Percentiles rank a stretch among this genome's conserved stretches.
Conservation (phyloP, 2,329 filamentous ascomycete genomes). For the Diaporthe ilicicola region DNA sequence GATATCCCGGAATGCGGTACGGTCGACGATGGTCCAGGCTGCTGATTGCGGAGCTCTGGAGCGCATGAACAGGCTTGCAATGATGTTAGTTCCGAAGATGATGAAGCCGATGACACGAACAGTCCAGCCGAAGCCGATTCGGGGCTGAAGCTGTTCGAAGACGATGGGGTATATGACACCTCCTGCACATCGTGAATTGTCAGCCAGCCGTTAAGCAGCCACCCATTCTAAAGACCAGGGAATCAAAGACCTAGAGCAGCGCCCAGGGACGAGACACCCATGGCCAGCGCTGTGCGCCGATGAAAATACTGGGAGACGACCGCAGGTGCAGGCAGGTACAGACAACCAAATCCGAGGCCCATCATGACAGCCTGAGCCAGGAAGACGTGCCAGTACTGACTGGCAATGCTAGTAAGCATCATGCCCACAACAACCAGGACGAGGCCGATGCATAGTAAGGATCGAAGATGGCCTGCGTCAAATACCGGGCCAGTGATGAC, state of each 20-base stretch:
- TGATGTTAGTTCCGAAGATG: constrained; percentile 47
- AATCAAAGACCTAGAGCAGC: constrained; percentile 38
- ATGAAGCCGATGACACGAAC: constrained; percentile 38
- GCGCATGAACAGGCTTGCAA: constrained; percentile 50
- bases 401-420: constrained; percentile 54
- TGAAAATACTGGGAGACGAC: constrained; percentile 51
- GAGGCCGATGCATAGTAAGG: constrained; percentile 46
- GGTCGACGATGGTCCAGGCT: constrained; percentile 45
- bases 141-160: constrained; percentile 35
- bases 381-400: constrained; percentile 53
- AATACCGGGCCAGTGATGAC: constrained; percentile 50
- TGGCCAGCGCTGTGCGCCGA: constrained; percentile 41
- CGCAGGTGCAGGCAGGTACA: constrained; percentile 46
- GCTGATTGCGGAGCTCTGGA: constrained; percentile 41
- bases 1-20: constrained; percentile 46
- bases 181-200: neutral
- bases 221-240: too few relatives aligned
- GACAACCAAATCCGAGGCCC: constrained; percentile 46
- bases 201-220: neutral
- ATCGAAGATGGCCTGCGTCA: constrained; percentile 51
- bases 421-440: constrained; percentile 49
- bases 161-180: constrained; percentile 45
- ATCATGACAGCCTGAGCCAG: constrained; percentile 49
- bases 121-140: constrained; percentile 40
- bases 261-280: constrained; percentile 44